Conservation (phyloP, 2,329 filamentous ascomycete genomes). For the Mycosphaerella arachidis region DNA sequence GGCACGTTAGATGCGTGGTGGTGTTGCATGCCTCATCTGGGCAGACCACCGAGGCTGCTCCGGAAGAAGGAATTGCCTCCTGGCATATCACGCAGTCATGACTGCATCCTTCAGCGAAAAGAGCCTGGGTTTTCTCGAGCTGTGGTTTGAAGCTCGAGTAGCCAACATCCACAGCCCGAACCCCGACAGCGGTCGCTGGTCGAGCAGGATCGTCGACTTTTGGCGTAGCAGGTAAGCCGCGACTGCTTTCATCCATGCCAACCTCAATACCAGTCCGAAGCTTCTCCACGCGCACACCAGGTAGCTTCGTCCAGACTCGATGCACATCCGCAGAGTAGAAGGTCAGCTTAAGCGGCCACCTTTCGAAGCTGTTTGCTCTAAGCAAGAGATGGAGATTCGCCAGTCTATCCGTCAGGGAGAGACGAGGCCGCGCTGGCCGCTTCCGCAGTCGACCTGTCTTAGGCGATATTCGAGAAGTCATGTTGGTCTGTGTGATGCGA, state of each 20-base stretch:
- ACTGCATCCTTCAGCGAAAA: slow-evolving; percentile 37
- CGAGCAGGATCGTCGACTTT: slow-evolving; percentile 20
- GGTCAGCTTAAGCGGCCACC: slow-evolving; percentile 76
- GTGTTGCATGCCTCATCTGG: slow-evolving; percentile 45
- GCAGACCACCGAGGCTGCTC: slow-evolving; percentile 50
- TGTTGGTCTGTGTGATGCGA: slow-evolving; percentile 50
- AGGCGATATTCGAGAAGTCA: slow-evolving; percentile 32
- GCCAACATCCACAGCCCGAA: slow-evolving; percentile 49
- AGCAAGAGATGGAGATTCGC: slow-evolving; percentile 79
- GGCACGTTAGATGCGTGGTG: slow-evolving; percentile 53
- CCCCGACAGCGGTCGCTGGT: slow-evolving; percentile 23
- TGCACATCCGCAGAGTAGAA: slow-evolving; percentile 73
- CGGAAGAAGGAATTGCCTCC: slow-evolving; percentile 33
- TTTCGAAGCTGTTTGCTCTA: slow-evolving; percentile 69
- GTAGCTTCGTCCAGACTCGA: slow-evolving; percentile 61
- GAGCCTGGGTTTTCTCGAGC: slow-evolving; percentile 48
- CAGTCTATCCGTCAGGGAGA: slow-evolving; percentile 63
- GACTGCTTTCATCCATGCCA: slow-evolving; percentile 15
- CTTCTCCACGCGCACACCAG: slow-evolving; percentile 45
- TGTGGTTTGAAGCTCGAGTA: slow-evolving; percentile 49
- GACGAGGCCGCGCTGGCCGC: slow-evolving; percentile 53
- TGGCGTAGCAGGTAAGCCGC: slow-evolving; percentile 7
- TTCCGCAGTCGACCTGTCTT: slow-evolving; percentile 40
- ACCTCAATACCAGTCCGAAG: slow-evolving; percentile 50
- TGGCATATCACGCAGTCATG: slow-evolving; percentile 50